Evolutionary conservation across 2,329 filamentous ascomycete species (phyloP).

Genomic region (Fusarium bactridioides): DNA sequence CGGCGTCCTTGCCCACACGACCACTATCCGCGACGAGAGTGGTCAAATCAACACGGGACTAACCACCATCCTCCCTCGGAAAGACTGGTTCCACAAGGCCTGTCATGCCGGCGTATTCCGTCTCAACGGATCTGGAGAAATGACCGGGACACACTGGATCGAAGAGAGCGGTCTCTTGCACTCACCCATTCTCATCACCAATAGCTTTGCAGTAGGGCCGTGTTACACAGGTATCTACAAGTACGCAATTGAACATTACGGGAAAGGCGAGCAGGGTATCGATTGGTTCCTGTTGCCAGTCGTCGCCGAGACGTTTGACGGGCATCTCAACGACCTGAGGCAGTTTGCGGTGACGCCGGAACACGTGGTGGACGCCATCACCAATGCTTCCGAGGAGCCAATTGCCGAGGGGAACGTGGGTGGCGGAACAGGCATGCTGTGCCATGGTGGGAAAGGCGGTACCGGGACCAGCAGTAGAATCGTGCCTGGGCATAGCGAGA

Average conservation of each 20-base stretch:
- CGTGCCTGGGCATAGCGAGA: neutral
- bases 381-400: neutral
- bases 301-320: neutral
- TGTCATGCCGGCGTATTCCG: neutral
- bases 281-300: neutral
- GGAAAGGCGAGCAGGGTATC: neutral
- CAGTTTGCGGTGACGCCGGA: neutral
- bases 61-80: neutral
- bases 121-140: neutral
- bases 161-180: neutral
- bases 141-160: neutral
- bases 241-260: neutral
- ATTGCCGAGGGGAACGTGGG: neutral
- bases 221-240: neutral
- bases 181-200: neutral
- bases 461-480: neutral
- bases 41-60: neutral
- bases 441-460: neutral
- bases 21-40: neutral
- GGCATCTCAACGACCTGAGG: neutral
- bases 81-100: neutral
- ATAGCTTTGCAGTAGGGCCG: neutral
- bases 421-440: neutral
- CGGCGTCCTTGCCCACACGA: neutral
- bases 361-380: neutral